Evolutionary conservation across 768 basidiomycete genomes (phyloP), one percentile per base, ranked within the genome.

Genomic region (Lactarius pseudohatsudake): DNA sequence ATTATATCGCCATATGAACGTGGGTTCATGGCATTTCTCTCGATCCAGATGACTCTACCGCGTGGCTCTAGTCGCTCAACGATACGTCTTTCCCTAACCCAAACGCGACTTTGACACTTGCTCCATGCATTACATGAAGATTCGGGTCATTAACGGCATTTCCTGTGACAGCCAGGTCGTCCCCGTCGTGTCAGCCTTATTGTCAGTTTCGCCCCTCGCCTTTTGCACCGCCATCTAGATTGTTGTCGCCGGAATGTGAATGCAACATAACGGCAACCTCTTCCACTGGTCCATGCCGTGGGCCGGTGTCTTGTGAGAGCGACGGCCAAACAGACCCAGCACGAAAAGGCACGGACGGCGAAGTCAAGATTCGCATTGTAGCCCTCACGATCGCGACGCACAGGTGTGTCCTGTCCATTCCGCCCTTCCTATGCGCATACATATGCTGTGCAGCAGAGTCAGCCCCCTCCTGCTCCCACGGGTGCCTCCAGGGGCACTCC

Each of bases 1-100:
- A n/a, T n/a, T 9, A 34, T 66, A 9, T 69, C 68, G 2, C 57
- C 56, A 32, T 58, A 67, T 36, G 65, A 69, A 45, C 65, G 54
- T 58, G 61, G 58, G 50, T 58, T 69, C 30, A 69, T 69, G 65
- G 68, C 53, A 13, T 65, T 66, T n/a, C n/a, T n/a, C n/a, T n/a
- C n/a, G 60, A 54, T 45, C 61, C 57, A 36, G 36, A 11, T 41
- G 68, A 62, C 58, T 38, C 57, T 22, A 34, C 40, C 43, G 61
- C 43, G 36, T 62, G 66, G 62, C n/a, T n/a, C n/a, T n/a, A n/a
- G n/a, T n/a, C n/a, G n/a, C n/a, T n/a, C n/a, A n/a, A n/a, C n/a
- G 47, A 62, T 60, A 45, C 60, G 65, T 61, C 55, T 56, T 26
- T 26, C 4, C 26, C 26, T 8, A 57, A 36, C 1, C 30, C n/a